Conservation (phyloP, 2,329 filamentous ascomycete species). For the Aspergillus cejpii region DNA sequence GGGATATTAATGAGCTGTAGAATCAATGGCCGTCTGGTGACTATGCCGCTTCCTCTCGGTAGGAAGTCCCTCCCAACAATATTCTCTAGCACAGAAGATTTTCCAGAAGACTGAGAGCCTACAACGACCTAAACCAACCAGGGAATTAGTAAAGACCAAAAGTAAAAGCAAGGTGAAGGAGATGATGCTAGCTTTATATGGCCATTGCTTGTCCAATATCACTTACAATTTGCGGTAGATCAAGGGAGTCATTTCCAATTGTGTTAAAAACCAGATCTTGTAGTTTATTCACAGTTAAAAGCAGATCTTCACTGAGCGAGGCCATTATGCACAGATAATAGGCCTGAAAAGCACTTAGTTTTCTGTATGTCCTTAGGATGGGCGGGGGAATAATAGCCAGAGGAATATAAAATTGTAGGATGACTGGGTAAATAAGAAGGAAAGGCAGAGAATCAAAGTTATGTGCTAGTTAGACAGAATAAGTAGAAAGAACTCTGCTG, state of each 20-base stretch:
- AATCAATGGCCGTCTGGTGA: constrained; percentile 88
- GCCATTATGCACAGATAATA: constrained; percentile 58
- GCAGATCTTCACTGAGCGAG: constrained; percentile 88
- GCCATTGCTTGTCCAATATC: neutral
- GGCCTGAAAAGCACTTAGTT: neutral
- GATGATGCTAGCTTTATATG: neutral
- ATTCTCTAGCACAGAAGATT: constrained; percentile 97
- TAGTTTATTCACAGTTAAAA: constrained; percentile 93
- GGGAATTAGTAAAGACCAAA: constrained; percentile 14
- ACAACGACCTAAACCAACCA: constrained; percentile 70
- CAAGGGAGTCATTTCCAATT: constrained; percentile 95
- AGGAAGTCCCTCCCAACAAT: constrained; percentile 97
- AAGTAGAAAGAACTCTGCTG: neutral
- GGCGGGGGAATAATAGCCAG: neutral
- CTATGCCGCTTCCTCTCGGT: constrained; percentile 91
- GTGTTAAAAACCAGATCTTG: constrained; percentile 99
- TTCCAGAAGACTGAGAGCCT: constrained; percentile 95
- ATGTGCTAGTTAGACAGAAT: no score
- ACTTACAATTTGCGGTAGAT: constrained; percentile 94
- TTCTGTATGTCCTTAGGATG: neutral
- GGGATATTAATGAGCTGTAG: constrained; percentile 97
- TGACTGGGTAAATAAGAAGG: no score
- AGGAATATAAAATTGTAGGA: neutral
- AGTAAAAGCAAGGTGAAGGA: neutral
- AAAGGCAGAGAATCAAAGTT: no score